phyloP scores from a whole-genome alignment of 345 rosid genomes.

The Camelina sativa region DNA sequence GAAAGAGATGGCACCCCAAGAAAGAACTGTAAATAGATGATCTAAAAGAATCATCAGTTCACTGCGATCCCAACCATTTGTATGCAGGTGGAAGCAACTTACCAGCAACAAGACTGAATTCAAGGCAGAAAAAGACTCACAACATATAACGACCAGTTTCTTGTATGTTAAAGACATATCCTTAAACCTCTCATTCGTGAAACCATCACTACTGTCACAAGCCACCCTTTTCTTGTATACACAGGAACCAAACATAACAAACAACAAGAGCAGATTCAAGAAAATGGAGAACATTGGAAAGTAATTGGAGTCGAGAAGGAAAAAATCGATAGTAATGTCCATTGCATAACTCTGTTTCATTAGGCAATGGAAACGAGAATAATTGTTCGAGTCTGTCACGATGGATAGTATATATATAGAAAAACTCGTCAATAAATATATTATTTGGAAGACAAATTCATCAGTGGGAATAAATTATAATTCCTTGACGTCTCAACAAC shows the following conservation, averaged over 20 bases:
- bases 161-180: constrained; percentile 38
- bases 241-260: constrained; percentile 44
- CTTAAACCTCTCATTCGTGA: constrained; percentile 42
- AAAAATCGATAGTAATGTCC: constrained; percentile 27
- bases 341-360: constrained; percentile 32
- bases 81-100: constrained; percentile 65
- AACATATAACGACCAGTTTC: constrained; percentile 58
- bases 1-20: constrained; percentile 64
- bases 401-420: constrained; percentile 8
- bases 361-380: constrained; percentile 15
- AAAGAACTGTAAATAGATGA: constrained; percentile 59
- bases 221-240: constrained; percentile 42
- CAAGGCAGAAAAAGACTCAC: constrained; percentile 53
- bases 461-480: not conserved
- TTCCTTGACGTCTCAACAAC: constrained; percentile 14
- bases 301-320: constrained; percentile 48
- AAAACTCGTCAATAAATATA: constrained; percentile 31
- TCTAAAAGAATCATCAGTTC: constrained; percentile 50
- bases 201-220: constrained; percentile 23
- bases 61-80: constrained; percentile 55
- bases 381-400: constrained; percentile 27
- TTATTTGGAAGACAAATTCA: not conserved
- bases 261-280: constrained; percentile 54
- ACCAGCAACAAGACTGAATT: constrained; percentile 51
- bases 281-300: constrained; percentile 55